phyloP scores from a whole-genome alignment of 1,284 basidiomycete genomes.

The Leccinum fuscescens region DNA sequence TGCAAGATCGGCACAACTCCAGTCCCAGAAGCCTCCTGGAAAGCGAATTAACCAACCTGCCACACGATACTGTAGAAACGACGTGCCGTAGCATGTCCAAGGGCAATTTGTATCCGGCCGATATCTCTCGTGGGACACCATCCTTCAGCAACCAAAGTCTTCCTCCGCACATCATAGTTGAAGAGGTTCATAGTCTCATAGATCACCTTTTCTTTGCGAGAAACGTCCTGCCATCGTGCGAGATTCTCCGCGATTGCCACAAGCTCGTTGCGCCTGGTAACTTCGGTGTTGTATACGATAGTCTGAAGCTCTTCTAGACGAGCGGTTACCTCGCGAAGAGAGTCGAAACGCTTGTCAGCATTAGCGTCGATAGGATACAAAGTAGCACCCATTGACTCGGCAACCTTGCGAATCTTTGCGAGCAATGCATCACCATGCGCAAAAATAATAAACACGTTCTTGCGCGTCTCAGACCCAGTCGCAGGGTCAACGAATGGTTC shows the following conservation, averaged over 20 bases:
- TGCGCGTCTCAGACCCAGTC: constrained; percentile 81
- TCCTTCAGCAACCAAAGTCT: constrained; percentile 95
- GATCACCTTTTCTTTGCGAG: constrained; percentile 93
- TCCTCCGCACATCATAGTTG: constrained; percentile 90
- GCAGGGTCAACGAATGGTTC: constrained; percentile 90
- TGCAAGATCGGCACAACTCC: constrained; percentile 91
- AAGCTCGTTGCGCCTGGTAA: constrained; percentile 84
- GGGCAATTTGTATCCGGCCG: constrained; percentile 80
- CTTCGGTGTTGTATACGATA: constrained; percentile 88
- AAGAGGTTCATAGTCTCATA: constrained; percentile 94
- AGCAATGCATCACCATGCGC: constrained; percentile 93
- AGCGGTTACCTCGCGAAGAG: constrained; percentile 84
- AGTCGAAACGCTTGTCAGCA: constrained; percentile 87
- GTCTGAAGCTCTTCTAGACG: constrained; percentile 93
- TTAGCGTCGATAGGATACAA: constrained; percentile 96
- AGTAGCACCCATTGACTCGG: constrained; percentile 97
- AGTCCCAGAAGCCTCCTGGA: constrained; percentile 89
- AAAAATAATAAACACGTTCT: constrained; percentile 99
- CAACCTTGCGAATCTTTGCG: constrained; percentile 97
- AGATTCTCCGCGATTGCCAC: constrained; percentile 85
- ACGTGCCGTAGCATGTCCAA: constrained; percentile 87
- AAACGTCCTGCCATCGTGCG: constrained; percentile 91
- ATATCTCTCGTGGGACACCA: constrained; percentile 97
- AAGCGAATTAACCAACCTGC: constrained; percentile 2
- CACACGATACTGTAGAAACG: neutral